These are phyloP conservation scores for Hypoxylon sp. DNA, from an alignment of 2,329 filamentous ascomycete genomes.

Conservation along the genomic window DNA sequence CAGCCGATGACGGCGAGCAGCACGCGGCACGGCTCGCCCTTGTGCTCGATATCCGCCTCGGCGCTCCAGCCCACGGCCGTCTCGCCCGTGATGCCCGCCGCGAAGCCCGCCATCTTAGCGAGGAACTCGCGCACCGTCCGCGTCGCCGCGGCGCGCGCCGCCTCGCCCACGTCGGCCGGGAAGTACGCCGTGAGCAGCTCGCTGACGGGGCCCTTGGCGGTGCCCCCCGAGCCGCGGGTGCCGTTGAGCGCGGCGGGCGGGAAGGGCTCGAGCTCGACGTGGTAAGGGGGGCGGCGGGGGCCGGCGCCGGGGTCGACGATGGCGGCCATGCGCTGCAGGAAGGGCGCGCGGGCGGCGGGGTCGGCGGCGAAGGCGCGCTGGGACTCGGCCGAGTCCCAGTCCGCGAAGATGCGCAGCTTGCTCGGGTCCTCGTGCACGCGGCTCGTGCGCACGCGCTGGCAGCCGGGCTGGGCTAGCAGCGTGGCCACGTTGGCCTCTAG, in stretches of 20 bases:
- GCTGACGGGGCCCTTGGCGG: conserved; percentile 13
- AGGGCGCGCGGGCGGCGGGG: conserved; percentile 31
- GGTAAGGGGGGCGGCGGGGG: conserved; percentile 30
- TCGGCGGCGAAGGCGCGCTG: conserved; percentile 42
- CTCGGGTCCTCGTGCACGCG: conserved; percentile 29
- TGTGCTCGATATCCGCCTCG: conserved; percentile 36
- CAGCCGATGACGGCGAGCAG: conserved; percentile 44
- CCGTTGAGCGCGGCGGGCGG: conserved; percentile 32
- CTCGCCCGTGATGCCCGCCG: conserved; percentile 33
- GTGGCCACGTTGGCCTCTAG: conserved; percentile 28
- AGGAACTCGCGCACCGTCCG: conserved; percentile 24
- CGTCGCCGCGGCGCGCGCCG: not conserved
- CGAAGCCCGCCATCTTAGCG: not conserved
- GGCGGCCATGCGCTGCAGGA: conserved; percentile 15
- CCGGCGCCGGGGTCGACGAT: conserved; percentile 18
- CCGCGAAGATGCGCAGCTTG: conserved; percentile 41
- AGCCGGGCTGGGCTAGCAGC: conserved; percentile 40
- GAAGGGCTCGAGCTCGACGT: conserved; percentile 40
- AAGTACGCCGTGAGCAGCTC: conserved; percentile 45
- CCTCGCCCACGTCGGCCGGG: conserved; percentile 9
- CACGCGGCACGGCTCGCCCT: conserved; percentile 35
- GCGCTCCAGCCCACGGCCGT: conserved; percentile 42
- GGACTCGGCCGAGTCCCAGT: conserved; percentile 42
- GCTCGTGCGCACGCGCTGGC: conserved; percentile 40
- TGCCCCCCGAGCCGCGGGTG: not conserved